Evolutionary conservation across 2,329 filamentous ascomycete species (phyloP), one percentile per base, ranked within the genome.

Genomic region (Berkeleyomyces basicola): DNA sequence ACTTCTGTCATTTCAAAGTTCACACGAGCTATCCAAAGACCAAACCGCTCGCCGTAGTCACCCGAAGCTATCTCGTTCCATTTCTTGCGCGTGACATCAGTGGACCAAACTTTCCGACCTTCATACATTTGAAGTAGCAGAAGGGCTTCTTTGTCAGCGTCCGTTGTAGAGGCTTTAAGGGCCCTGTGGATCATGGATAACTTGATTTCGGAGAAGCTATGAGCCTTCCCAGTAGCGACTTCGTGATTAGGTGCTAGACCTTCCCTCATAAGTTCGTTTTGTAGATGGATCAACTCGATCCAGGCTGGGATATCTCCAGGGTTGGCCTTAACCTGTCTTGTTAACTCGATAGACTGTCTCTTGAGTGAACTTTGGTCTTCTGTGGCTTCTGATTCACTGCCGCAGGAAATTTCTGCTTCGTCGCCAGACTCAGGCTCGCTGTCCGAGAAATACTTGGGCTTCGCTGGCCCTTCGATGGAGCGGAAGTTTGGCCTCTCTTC

Each of bases 181-280:
- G 91, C 91, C 65, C 89, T 84, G 66, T 92, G 83, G 65, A 91
- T 88, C 65, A 95, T 82, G 1, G 86, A 83, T 2, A 95, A 74
- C 67, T 89, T 92, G 62, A 96, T 83, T 66, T 93, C 86, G 3
- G 89, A 84, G 62, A 88, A 82, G 66, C 86, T 86, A 65, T 79
- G 80, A 59, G 77, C 75, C 69, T 93, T 87, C 2, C 84, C 81
- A 37, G 76, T 74, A 0, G 82, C 84, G 39, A 69, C 71, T 46
- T 72, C 76, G 49, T 70, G 77, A 69, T 74, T 75, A 65, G 69
- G 70, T 51, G 72, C 73, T 31, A 77, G 73, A 36, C 77, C 76
- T 33, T 77, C 74, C 60, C 75, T 75, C 49, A 92, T 74, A 62
- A 95, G 76, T 1, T 73, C 71, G 65, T 90, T 83, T 73, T 97